Evolutionary conservation across 208 protist genomes (phyloP), one percentile per base, ranked within the genome.

Genomic region (Jaenimonas drosophilae): DNA sequence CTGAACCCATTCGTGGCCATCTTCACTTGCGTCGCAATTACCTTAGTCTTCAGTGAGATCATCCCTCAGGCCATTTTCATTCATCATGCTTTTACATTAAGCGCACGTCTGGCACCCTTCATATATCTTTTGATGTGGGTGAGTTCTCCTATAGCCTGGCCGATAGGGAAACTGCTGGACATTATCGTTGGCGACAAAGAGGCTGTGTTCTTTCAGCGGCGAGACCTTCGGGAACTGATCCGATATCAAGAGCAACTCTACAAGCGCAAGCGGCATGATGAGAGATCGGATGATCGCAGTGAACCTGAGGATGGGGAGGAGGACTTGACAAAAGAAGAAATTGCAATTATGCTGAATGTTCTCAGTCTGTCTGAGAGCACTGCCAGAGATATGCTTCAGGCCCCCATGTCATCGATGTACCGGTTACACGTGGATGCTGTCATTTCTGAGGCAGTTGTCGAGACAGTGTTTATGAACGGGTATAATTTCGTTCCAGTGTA

Each of bases 31-130:
- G 71, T 82, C 21, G 59, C 46, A 16, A 60, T 78, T 16, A 76
- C 76, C 3, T 59, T 90, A 16, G 16, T 87, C 25, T 87, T 84
- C 38, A 67, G 76, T 32, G 76, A 90, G 55, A 82, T 87, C 50
- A 55, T 90, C 34, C 74, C 81, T 11, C 68, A 87, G 56, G 69
- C 76, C 6, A 41, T 82, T 25, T 84, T 84, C 45, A 74, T 79
- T 49, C 66, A 74, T 20, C 54, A 73, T 36, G 60, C 67, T 9
- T 64, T 90, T 26, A 49, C 56, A 32, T 39, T 84, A 3, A 62
- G 70, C 32, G 70, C 70, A 14, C 56, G 66, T 19, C 49, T 87
- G 31, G 54, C 73, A 1, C 64, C 70, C n/a, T 60, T 82, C 19
- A 58, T 87, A 12, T 50, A 59, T 3, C 48, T 37, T 2, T 39